Conservation (phyloP, 306 rosid species). For the Dicorynia guianensis region DNA sequence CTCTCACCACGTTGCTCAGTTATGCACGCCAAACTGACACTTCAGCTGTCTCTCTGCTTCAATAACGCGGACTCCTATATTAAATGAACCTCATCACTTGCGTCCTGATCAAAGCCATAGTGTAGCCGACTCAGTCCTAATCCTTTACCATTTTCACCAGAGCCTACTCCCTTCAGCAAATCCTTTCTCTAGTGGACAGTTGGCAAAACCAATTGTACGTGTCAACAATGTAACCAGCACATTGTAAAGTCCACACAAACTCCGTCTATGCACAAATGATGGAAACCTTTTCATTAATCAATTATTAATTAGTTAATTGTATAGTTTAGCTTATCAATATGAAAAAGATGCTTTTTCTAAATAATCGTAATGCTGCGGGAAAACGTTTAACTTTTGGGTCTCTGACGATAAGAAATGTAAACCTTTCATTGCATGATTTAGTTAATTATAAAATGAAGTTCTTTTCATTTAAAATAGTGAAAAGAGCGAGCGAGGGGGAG, state of each 20-base stretch:
- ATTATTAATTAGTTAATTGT: neutral
- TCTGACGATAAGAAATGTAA: too few relatives aligned
- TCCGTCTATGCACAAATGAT: neutral
- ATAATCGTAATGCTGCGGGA: too few relatives aligned
- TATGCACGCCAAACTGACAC: constrained; percentile 88
- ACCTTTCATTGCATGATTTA: too few relatives aligned
- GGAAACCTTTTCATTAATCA: neutral
- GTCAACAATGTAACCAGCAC: too few relatives aligned
- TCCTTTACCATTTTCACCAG: constrained; percentile 41
- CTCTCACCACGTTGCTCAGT: constrained; percentile 55
- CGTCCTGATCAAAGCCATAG: constrained; percentile 42
- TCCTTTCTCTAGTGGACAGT: constrained; percentile 51
- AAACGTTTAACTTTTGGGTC: too few relatives aligned
- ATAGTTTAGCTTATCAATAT: neutral
- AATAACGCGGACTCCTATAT: constrained; percentile 45
- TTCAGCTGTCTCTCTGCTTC: constrained; percentile 51
- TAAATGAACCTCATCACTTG: constrained; percentile 52
- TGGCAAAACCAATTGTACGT: constrained; percentile 45
- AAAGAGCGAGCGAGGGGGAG: too few relatives aligned
- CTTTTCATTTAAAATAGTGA: too few relatives aligned
- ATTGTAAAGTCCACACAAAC: neutral
- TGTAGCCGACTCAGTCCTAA: constrained; percentile 41
- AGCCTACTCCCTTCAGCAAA: constrained; percentile 35
- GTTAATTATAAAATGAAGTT: too few relatives aligned
- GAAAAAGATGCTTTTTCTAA: too few relatives aligned